Percentiles rank a stretch among this genome's conserved stretches.
Conservation (phyloP, 2,329 filamentous ascomycete species). For the Trichoderma guizhouense region DNA sequence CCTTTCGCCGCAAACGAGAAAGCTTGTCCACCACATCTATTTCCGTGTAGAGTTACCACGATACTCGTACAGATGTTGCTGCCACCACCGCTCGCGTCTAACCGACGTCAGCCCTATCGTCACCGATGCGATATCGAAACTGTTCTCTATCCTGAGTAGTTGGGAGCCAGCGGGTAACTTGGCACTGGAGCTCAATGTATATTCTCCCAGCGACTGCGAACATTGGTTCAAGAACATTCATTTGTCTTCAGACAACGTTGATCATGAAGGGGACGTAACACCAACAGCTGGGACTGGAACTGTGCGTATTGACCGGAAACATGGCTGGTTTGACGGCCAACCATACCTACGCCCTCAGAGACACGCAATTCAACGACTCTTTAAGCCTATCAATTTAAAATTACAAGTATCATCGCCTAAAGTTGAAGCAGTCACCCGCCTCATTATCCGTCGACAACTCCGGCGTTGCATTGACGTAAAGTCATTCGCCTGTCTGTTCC, state of each 20-base stretch:
- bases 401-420: constrained; percentile 19
- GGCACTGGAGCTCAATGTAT: constrained; percentile 33
- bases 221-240: constrained; percentile 33
- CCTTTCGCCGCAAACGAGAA: constrained; percentile 18
- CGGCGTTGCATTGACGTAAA: constrained; percentile 26
- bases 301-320: constrained; percentile 28
- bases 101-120: constrained; percentile 19
- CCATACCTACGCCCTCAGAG: constrained; percentile 25
- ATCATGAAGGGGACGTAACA: neutral
- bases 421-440: constrained; percentile 29
- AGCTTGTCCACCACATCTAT: constrained; percentile 30
- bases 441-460: constrained; percentile 35
- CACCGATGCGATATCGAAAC: constrained; percentile 24
- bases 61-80: constrained; percentile 26
- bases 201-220: constrained; percentile 34
- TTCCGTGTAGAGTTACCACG: constrained; percentile 30
- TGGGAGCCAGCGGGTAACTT: constrained; percentile 28
- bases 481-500: constrained; percentile 23
- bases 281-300: neutral
- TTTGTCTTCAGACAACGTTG: constrained; percentile 26
- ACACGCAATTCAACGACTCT: constrained; percentile 28
- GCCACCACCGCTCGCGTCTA: neutral
- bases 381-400: constrained; percentile 18
- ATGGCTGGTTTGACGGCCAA: constrained; percentile 32
- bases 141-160: constrained; percentile 31